Evolutionary conservation across 805 yeast genomes (phyloP).

Genomic region (Kuraishia piskuri): DNA sequence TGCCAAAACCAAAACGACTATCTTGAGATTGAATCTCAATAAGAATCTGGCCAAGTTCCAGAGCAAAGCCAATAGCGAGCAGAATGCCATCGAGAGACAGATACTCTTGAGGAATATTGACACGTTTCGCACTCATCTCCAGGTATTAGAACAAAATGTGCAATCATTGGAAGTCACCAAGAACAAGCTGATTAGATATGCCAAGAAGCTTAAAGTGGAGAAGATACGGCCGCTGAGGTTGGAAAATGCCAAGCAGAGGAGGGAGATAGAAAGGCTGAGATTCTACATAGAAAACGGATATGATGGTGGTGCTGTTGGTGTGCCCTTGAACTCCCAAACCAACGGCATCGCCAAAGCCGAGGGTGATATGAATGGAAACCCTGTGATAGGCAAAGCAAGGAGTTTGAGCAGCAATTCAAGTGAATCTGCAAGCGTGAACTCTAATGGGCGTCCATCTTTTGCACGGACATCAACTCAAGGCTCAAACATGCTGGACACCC

Average conservation of each 20-base stretch:
- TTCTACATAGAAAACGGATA: slow-evolving; percentile 12
- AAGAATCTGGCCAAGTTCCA: slow-evolving; percentile 22
- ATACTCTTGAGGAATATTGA: slow-evolving; percentile 18
- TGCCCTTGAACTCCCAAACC: slow-evolving; percentile 2
- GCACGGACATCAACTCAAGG: slow-evolving; percentile 12
- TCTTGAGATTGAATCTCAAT: slow-evolving; percentile 21
- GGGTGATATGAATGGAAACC: neutral
- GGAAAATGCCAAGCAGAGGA: slow-evolving; percentile 19
- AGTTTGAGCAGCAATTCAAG: neutral
- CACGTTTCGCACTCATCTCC: slow-evolving; percentile 17
- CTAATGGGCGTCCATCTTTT: neutral
- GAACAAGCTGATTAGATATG: slow-evolving; percentile 21
- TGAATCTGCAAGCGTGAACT: neutral
- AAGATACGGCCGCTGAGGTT: slow-evolving; percentile 16
- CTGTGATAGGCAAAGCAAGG: neutral
- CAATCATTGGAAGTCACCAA: slow-evolving; percentile 21
- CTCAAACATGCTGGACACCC: slow-evolving; percentile 27
- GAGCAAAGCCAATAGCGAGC: slow-evolving; percentile 17
- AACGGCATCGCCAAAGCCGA: neutral
- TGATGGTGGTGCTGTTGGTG: slow-evolving; percentile 19
- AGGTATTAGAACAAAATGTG: slow-evolving; percentile 19
- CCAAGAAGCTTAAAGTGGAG: slow-evolving; percentile 19
- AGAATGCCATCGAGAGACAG: slow-evolving; percentile 20
- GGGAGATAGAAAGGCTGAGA: slow-evolving; percentile 16
- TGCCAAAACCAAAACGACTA: slow-evolving; percentile 9